Conservation (phyloP, 352 stramenopile genomes). For the Phytopythium oedochilum region DNA sequence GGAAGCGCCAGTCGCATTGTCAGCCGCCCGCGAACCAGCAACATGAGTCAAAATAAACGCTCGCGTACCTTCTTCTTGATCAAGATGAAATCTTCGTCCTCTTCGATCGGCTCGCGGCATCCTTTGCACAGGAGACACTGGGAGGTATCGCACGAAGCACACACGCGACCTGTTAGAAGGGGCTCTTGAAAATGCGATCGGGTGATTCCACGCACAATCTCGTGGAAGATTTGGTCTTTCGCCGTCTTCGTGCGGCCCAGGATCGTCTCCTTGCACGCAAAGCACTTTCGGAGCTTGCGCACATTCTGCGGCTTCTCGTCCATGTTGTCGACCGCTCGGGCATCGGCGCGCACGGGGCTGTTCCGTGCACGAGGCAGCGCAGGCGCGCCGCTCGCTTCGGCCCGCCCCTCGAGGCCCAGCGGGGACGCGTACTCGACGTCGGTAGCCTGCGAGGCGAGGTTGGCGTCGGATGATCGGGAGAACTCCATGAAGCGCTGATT, state of each 20-base stretch:
- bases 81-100: slow-evolving; percentile 71
- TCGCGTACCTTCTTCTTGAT: slow-evolving; percentile 65
- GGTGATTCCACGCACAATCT: slow-evolving; percentile 43
- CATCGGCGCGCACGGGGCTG: slow-evolving; percentile 39
- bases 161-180: neutral
- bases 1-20: neutral
- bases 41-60: neutral
- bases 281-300: slow-evolving; percentile 71
- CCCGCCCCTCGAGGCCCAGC: slow-evolving; percentile 26
- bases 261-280: slow-evolving; percentile 81
- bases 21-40: neutral
- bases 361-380: slow-evolving; percentile 17
- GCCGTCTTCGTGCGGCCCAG: slow-evolving; percentile 69
- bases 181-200: neutral
- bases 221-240: slow-evolving; percentile 80
- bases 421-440: slow-evolving; percentile 35
- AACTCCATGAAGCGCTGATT: slow-evolving; percentile 71
- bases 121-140: slow-evolving; percentile 71
- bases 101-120: slow-evolving; percentile 72
- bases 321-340: slow-evolving; percentile 41
- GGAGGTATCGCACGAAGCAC: neutral
- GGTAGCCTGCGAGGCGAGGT: slow-evolving; percentile 8
- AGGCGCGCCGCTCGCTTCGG: slow-evolving; percentile 24
- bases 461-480: slow-evolving; percentile 20
- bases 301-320: slow-evolving; percentile 63